These are phyloP conservation scores for Purpureocillium lavendulum DNA, from an alignment of 2,329 filamentous ascomycete genomes.

Conservation along the genomic window DNA sequence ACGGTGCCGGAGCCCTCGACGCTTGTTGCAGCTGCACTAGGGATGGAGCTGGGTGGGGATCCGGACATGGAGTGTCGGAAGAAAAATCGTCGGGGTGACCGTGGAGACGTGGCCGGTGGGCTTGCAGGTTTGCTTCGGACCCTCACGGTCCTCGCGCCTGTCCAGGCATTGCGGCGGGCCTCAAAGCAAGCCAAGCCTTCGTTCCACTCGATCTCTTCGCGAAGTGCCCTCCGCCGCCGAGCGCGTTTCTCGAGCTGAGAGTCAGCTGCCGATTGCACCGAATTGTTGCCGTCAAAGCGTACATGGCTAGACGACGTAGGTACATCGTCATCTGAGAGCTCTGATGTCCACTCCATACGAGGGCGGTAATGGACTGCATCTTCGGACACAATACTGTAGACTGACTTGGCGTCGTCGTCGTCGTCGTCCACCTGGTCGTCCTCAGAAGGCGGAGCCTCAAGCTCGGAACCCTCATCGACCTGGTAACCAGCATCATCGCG, in stretches of 20 bases:
- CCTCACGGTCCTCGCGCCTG: constrained; percentile 58
- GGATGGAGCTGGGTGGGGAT: constrained; percentile 23
- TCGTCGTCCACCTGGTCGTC: constrained; percentile 26
- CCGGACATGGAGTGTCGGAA: constrained; percentile 37
- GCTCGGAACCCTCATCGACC: constrained; percentile 33
- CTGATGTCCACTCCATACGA: constrained; percentile 48
- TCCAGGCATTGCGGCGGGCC: constrained; percentile 75
- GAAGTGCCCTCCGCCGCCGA: constrained; percentile 46
- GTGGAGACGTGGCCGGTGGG: constrained; percentile 33
- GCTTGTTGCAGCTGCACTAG: constrained; percentile 13
- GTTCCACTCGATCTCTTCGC: constrained; percentile 69
- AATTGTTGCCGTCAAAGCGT: constrained; percentile 41
- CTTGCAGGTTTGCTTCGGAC: constrained; percentile 38
- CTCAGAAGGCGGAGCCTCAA: constrained; percentile 14
- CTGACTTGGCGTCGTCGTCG: constrained; percentile 39
- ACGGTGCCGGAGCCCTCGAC: constrained; percentile 26
- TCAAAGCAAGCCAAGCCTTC: constrained; percentile 73
- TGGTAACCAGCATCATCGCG: constrained; percentile 25
- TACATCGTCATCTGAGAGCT: constrained; percentile 43
- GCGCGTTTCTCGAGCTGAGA: constrained; percentile 41
- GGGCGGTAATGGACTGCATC: constrained; percentile 41
- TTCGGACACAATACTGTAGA: constrained; percentile 51
- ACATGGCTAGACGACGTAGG: constrained; percentile 37
- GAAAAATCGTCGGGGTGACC: constrained; percentile 41
- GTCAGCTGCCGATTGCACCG: constrained; percentile 33